Evolutionary conservation across 2,329 filamentous ascomycete species (phyloP), one percentile per base, ranked within the genome.

Genomic region (Penicillium sp.): DNA sequence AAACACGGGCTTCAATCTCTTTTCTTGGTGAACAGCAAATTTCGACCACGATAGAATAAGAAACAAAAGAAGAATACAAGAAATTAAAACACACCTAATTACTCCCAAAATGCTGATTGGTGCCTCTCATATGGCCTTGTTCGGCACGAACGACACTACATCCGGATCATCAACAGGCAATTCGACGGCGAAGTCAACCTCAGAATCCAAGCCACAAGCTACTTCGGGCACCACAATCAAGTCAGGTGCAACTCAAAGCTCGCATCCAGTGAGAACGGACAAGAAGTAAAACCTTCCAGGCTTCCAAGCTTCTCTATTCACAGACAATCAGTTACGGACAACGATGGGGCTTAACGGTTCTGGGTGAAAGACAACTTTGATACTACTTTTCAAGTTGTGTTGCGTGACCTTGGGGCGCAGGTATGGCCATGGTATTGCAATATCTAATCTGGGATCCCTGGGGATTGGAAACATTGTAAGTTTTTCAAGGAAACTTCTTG

Each of bases 91-190:
- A 31, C 9, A n/a, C n/a, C n/a, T n/a, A 19, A 7, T 19, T n/a
- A 6, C 13, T 5, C 14, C 10, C 24, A 37, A 46, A 10, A 54
- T 54, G 44, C 27, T 47, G 16, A 46, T 54, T 7, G 51, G 51
- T 13, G 51, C 51, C 16, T 54, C 51, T 46, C 51, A 54, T 24
- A 18, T 54, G 18, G 51, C 33, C 39, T 18, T 54, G 7, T 36
- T 54, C 22, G 51, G 41, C 22, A 37, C 31, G 16, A 54, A 54
- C 27, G 51, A 40, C 40, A 10, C 5, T 41, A 9, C 39, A 14
- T 43, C 24, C 24, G 51, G 19, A 27, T 37, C 9, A 18, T 39
- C 47, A 10, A 22, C 33, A 1, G 47, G 47, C 9, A 18, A 39
- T 36, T 50, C 47, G 37, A 50, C 18, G 19, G 31, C 31, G 11